Evolutionary conservation across 768 basidiomycete species (phyloP), one percentile per base, ranked within the genome.

Genomic region (Mrakia gelida): DNA sequence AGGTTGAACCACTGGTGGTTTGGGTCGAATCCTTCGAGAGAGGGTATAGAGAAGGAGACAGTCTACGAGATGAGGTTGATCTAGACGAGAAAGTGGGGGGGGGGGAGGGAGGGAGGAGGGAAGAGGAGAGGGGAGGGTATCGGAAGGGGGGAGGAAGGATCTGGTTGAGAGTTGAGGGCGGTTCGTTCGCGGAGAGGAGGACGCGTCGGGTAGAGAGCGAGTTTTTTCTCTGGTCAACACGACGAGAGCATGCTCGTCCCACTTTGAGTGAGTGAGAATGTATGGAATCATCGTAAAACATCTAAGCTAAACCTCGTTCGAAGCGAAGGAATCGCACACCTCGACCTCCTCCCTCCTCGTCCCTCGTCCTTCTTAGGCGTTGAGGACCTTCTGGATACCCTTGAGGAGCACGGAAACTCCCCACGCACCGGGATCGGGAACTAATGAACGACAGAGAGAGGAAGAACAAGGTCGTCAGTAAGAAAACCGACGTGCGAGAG

Each of bases 391-490:
- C 30, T 73, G 54, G 38, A 78, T 75, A 23, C 77, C 77, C n/a
- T 41, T 38, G 5, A 78, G 68, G 4, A 78, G 43, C 2, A 79
- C 63, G 26, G 49, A 83, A 41, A 96, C 89, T 65, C 93, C 94
- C 92, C 93, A 94, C 43, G 95, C 95, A 52, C 95, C 95, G 0
- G 94, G 94, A 85, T 98, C 94, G 4, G 93, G 49, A 21, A 52
- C 49, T 52, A 16, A 52, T 21, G 4, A 21, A 21, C 18, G 16
- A 52, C 16, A 52, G 49, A 52, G 15, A 52, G 18, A 13, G 18
- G 18, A 21, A 52, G 49, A 5, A 7, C 1, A 52, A 52, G 18
- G 15, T 52, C 49, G 49, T 52, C 49, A 52, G 49, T 13, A 21
- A 9, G 45, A 52, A 21, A 5, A 18, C 4, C 49, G 18, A 52